Evolutionary conservation across 1,284 basidiomycete species (phyloP).

Genomic region (Papiliotrema terrestris): DNA sequence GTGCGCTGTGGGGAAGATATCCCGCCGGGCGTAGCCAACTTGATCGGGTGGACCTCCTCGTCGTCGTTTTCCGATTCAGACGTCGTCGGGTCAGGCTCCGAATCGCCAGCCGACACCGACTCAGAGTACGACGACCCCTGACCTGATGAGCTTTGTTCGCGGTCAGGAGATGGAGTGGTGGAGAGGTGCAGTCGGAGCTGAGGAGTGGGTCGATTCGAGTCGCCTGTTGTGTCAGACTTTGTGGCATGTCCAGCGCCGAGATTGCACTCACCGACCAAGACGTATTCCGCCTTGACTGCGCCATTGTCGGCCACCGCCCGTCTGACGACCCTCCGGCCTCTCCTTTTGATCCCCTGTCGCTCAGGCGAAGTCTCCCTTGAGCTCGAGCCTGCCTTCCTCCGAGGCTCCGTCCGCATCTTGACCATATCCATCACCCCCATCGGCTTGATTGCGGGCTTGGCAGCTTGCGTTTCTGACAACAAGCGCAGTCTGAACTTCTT

Average conservation of each 20-base stretch:
- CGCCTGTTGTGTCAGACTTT: slow-evolving; percentile 21
- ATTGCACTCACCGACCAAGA: slow-evolving; percentile 38
- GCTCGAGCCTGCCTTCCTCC: slow-evolving; percentile 4
- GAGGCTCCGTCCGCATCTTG: not conserved
- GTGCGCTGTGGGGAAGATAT: slow-evolving; percentile 1
- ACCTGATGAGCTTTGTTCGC: not conserved
- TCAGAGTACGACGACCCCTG: not conserved
- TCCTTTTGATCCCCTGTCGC: not conserved
- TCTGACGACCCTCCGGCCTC: slow-evolving; percentile 14
- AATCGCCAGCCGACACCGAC: not conserved
- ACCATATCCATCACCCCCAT: slow-evolving; percentile 36
- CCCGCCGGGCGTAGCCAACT: not conserved
- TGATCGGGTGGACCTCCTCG: not conserved
- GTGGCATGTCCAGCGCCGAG: not conserved
- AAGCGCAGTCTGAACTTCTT: slow-evolving; percentile 30
- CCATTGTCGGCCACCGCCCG: slow-evolving; percentile 18
- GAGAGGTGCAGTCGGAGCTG: slow-evolving; percentile 43
- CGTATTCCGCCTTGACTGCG: slow-evolving; percentile 47
- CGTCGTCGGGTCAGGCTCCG: not conserved
- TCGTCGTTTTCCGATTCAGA: slow-evolving; percentile 3
- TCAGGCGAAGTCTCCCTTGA: not conserved
- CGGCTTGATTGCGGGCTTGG: slow-evolving; percentile 13
- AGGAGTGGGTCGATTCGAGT: slow-evolving; percentile 38
- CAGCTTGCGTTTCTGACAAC: not conserved
- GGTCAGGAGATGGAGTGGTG: slow-evolving; percentile 10